Evolutionary conservation across 805 yeast species (phyloP), one percentile per base, ranked within the genome.

Genomic region (Sugiyamaella boreocaroliniensis): DNA sequence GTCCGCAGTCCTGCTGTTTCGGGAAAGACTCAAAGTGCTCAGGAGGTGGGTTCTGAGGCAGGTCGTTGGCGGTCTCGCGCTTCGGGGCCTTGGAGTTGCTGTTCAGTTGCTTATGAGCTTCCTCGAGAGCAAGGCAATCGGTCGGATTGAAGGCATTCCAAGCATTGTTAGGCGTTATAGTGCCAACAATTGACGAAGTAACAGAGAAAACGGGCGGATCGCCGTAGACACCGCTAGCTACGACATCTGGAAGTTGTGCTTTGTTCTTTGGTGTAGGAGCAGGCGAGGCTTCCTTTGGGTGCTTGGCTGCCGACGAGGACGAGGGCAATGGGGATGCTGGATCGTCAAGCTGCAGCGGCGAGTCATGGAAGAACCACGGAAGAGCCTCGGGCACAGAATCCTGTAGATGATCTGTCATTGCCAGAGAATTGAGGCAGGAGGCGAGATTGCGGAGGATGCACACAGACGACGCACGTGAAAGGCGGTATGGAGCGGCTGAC

Each of bases 61-160:
- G 4, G 10, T 32, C 37, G 37, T 10, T 14, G 37, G n/a, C 37
- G 37, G n/a, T 32, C 37, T 32, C 4, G 11, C 37, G 37, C 37
- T 32, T 32, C 11, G 4, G 12, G 4, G 37, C n/a, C 46, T 45
- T 6, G 58, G 40, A 26, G 16, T 45, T 22, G n/a, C 10, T 26
- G 16, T 34, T 29, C 52, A 37, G 40, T 14, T 32, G 12, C n/a
- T 14, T 10, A 9, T 32, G 8, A 34, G 51, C 62, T 15, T 29
- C 48, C 29, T 55, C 60, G 37, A 69, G 55, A 22, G 65, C 55
- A 10, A 41, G 48, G 49, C 62, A 66, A 54, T 71, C 75, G 20
- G 60, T 58, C 2, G 74, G 73, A 19, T 59, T 62, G 61, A 72
- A 71, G 7, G 75, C 71, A 19, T 58, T 57, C 75, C 75, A 71